These are phyloP conservation scores for Aspergillus sp. DNA, from an alignment of 2,329 filamentous ascomycete genomes.

Conservation along the genomic window DNA sequence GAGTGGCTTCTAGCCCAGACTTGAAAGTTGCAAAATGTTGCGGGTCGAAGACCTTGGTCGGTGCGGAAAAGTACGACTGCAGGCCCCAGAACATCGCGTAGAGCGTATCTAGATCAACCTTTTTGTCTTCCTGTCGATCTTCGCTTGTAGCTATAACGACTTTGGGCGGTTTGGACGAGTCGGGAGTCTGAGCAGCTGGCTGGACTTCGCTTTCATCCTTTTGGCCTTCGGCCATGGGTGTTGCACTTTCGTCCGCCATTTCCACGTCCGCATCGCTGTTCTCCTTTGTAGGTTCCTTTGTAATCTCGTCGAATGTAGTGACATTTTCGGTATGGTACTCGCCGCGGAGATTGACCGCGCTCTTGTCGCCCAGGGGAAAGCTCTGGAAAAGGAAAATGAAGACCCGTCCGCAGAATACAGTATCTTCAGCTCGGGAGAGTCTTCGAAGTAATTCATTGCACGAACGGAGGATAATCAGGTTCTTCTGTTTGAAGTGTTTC, in stretches of 20 bases:
- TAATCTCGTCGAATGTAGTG: slow-evolving; percentile 72
- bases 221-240: slow-evolving; percentile 32
- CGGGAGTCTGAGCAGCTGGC: slow-evolving; percentile 14
- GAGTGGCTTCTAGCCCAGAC: slow-evolving; percentile 59
- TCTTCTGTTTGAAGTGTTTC: slow-evolving; percentile 76
- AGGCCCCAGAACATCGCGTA: slow-evolving; percentile 95
- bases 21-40: slow-evolving; percentile 67
- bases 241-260: slow-evolving; percentile 39
- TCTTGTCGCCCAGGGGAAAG: slow-evolving; percentile 93
- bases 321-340: slow-evolving; percentile 96
- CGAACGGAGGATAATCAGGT: slow-evolving; percentile 82
- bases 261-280: slow-evolving; percentile 68
- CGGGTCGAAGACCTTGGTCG: slow-evolving; percentile 74
- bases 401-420: slow-evolving; percentile 93
- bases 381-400: slow-evolving; percentile 99
- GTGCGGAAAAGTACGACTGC: slow-evolving; percentile 88
- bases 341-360: slow-evolving; percentile 91
- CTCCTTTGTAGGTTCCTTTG: slow-evolving; percentile 21
- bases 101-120: slow-evolving; percentile 68
- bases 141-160: slow-evolving; percentile 23
- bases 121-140: slow-evolving; percentile 27
- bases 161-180: slow-evolving; percentile 21
- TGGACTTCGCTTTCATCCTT: slow-evolving; percentile 28
- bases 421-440: slow-evolving; percentile 92
- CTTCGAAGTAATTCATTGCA: slow-evolving; percentile 95